These are phyloP conservation scores for Firmiana major DNA, from an alignment of 345 rosid species.

Conservation along the genomic window DNA sequence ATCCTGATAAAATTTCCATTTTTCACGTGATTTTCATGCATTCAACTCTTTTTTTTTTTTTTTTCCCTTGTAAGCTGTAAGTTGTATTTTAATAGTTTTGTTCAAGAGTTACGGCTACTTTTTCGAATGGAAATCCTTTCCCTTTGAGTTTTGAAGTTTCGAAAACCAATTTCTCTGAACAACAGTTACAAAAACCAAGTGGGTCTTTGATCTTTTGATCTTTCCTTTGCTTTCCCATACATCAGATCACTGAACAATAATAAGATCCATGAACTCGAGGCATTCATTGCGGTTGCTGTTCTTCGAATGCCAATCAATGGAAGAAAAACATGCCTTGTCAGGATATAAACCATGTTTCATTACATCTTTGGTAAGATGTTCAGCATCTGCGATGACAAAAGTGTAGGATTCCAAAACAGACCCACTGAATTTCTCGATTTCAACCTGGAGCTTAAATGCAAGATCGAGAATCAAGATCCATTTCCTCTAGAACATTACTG, in stretches of 20 bases:
- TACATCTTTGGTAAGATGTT: conserved; percentile 18
- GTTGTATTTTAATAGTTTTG: no score
- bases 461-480: conserved; percentile 21
- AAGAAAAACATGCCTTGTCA: conserved; percentile 29
- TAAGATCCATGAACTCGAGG: conserved; percentile 27
- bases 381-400: conserved; percentile 32
- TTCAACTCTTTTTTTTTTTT: no score
- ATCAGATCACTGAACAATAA: conserved; percentile 33
- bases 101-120: no score
- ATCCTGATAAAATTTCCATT: no score
- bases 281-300: conserved; percentile 22
- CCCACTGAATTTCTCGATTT: conserved; percentile 31
- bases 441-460: conserved; percentile 23
- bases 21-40: no score
- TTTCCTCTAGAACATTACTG: conserved; percentile 20
- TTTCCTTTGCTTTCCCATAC: conserved; percentile 34
- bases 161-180: no score
- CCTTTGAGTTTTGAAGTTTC: no score
- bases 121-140: no score
- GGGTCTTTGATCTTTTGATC: background rate
- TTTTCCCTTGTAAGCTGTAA: no score
- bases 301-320: conserved; percentile 35
- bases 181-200: no score
- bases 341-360: conserved; percentile 25
- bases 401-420: conserved; percentile 25